Percentiles rank a stretch among this genome's conserved stretches.
Evolutionary conservation across 1,284 basidiomycete genomes (phyloP).

Genomic region (Phenoliferia sp.): DNA sequence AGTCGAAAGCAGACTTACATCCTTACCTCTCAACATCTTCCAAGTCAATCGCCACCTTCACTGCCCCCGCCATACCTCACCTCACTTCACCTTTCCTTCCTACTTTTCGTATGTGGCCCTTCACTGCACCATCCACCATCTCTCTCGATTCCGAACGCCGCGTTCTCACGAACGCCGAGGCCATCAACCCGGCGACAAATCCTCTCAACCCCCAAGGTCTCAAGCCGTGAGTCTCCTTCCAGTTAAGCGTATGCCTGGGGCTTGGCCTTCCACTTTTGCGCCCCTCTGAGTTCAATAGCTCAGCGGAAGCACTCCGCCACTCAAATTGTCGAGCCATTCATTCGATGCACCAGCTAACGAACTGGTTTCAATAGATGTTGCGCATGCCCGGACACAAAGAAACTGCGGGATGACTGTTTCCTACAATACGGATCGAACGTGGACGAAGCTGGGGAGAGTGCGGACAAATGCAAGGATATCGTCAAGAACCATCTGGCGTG

Average conservation of each 20-base stretch:
- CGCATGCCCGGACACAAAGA: constrained; percentile 91
- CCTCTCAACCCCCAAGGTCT: constrained; percentile 83
- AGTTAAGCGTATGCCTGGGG: too few relatives aligned
- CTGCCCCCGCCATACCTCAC: neutral
- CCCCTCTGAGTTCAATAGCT: neutral
- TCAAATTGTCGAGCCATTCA: neutral
- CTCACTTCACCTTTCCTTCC: neutral
- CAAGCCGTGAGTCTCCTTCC: constrained; percentile 68
- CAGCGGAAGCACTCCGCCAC: too few relatives aligned
- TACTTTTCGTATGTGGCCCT: constrained; percentile 9
- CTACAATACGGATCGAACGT: constrained; percentile 59
- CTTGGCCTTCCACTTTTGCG: neutral
- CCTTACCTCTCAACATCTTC: neutral
- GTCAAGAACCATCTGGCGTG: constrained; percentile 77
- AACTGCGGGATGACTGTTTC: constrained; percentile 87
- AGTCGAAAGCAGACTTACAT: too few relatives aligned
- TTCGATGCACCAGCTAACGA: neutral
- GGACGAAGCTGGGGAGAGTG: constrained; percentile 53
- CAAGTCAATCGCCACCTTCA: neutral
- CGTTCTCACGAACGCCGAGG: constrained; percentile 16
- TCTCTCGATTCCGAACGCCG: neutral
- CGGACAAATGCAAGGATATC: constrained; percentile 72
- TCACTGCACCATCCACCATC: constrained; percentile 6
- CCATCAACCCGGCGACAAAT: constrained; percentile 48
- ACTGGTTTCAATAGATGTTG: constrained; percentile 57